These are phyloP conservation scores for Alternaria alternata DNA, from an alignment of 2,329 filamentous ascomycete genomes.

Conservation along the genomic window DNA sequence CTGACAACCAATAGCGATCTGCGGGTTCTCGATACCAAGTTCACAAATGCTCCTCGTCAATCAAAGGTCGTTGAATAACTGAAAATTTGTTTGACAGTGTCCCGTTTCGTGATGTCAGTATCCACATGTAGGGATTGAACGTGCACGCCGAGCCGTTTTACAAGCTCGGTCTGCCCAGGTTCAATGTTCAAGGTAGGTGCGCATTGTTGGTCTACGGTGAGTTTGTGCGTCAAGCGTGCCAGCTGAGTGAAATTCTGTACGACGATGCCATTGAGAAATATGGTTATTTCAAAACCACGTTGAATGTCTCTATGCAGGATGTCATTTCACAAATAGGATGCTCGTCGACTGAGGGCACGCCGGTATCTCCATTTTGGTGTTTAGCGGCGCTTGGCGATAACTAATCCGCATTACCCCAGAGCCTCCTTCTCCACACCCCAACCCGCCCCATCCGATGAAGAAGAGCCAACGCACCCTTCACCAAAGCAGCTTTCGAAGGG, in stretches of 20 bases:
- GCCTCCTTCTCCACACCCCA: constrained; percentile 15
- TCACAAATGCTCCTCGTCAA: no score
- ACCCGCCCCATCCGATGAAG: neutral
- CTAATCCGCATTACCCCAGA: constrained; percentile 19
- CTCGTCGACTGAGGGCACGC: neutral
- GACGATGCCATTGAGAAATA: no score
- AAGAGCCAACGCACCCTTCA: neutral
- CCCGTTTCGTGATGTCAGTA: neutral
- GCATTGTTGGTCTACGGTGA: neutral
- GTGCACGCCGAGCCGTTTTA: neutral
- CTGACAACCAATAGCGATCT: no score
- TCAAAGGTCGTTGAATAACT: no score
- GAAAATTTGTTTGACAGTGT: neutral
- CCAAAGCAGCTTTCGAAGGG: neutral
- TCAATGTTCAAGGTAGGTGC: neutral
- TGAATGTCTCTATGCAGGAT: neutral
- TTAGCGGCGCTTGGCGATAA: constrained; percentile 12
- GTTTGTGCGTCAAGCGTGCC: neutral
- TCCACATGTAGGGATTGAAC: neutral
- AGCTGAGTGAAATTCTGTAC: fast-evolving
- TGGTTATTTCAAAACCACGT: no score
- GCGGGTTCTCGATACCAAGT: no score
- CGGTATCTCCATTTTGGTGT: no score
- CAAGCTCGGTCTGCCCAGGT: neutral
- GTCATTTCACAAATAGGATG: neutral